Percentiles rank a stretch among this genome's conserved stretches.
Conservation (phyloP, 371 early-diverging fungal species). For the Apophysomyces elegans region DNA sequence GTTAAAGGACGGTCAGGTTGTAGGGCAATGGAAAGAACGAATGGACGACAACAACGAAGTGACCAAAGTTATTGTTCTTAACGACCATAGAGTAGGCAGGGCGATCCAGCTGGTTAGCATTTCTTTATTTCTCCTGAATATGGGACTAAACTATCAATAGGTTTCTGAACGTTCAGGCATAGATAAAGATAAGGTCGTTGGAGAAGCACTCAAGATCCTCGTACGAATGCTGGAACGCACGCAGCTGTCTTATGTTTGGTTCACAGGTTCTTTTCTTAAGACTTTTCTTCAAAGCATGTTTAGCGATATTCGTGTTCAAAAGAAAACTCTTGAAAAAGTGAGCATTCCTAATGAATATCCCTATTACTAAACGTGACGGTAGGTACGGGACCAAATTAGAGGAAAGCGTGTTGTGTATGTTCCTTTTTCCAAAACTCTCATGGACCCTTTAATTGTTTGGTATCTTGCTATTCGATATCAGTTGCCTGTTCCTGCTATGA, state of each 20-base stretch:
- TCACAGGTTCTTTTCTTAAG: slow-evolving; percentile 1
- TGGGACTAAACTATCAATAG: slow-evolving; percentile 10
- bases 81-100: slow-evolving; percentile 28
- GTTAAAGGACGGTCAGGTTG: slow-evolving; percentile 29
- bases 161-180: slow-evolving; percentile 33
- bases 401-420: slow-evolving; percentile 34
- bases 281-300: slow-evolving; percentile 8
- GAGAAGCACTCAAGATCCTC: slow-evolving; percentile 26
- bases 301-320: slow-evolving; percentile 10
- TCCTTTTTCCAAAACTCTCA: slow-evolving; percentile 34
- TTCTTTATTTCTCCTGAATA: neutral
- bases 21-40: slow-evolving; percentile 17
- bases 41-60: slow-evolving; percentile 30
- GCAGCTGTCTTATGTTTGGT: slow-evolving; percentile 39
- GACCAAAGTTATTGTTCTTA: slow-evolving; percentile 27
- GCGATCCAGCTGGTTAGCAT: slow-evolving; percentile 23
- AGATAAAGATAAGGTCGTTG: slow-evolving; percentile 23
- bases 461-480: slow-evolving; percentile 35
- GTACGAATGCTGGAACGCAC: slow-evolving; percentile 36
- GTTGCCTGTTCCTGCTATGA: slow-evolving; percentile 32
- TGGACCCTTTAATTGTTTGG: slow-evolving; percentile 39
- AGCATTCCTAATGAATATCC: neutral
- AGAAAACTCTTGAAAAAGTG: slow-evolving; percentile 10
- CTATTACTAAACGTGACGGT: neutral
- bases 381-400: slow-evolving; percentile 9